Base-by-base conservation (phyloP, 2,329 filamentous ascomycete species). In the Penicillium sp. region DNA sequence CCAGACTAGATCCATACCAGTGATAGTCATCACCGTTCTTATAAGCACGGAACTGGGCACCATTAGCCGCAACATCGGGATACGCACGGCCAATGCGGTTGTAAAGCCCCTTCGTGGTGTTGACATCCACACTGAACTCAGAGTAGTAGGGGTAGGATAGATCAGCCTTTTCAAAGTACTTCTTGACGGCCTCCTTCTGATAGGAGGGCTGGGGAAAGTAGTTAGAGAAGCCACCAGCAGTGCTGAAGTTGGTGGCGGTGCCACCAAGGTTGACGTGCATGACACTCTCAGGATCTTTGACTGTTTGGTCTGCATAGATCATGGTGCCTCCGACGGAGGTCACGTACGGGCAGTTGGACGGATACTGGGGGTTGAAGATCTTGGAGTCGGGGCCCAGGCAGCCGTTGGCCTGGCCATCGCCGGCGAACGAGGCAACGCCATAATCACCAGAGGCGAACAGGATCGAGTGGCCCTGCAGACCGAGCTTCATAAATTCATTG, bases 291-390 rank as follows among this genome's bases (percentile, higher is more conserved):
- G 53, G 45, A 44, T 67, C 62, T 9, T 63, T 47, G 24, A 64
- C 51, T 1, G 61, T 62, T 45, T 68, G 65, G 33, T 65, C 62
- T 29, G 47, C 16, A 49, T 70, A 65, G 47, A 73, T 47, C 63
- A 64, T 65, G 0, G 69, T 70, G 1, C 62, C 67, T 4, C 79
- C 79, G 1, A 81, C 77, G 3, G 74, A 66, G 0, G 77, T 77
- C 13, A 81, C 73, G 62, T 79, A 84, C 0, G 81, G 80, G 49
- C 80, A 83, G 24, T 70, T 72, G 0, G 74, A 73, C 26, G 79
- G 77, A 59, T 77, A 81, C 26, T 74, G 69, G 0, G 80, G 79
- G 34, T 74, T 74, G 65, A 81, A 83, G 21, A 78, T 74, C 31
- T 70, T 72, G 23, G 63, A 58, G 0, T 70, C 65, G 6, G 70